Evolutionary conservation across 1,284 basidiomycete species (phyloP).

Genomic region (Takashimella koratensis): DNA sequence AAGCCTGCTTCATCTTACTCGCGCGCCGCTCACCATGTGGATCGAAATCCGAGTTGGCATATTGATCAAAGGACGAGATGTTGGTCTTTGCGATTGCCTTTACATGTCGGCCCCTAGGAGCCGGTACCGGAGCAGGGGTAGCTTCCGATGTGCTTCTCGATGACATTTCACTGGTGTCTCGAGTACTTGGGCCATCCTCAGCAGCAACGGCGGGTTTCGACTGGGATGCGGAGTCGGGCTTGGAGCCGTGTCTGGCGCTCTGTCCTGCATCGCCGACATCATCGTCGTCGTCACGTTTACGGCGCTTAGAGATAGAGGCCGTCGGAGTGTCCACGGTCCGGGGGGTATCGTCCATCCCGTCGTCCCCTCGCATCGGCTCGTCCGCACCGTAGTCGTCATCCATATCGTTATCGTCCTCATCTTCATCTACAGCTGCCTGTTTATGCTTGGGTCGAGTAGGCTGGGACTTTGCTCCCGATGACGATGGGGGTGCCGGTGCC

Average conservation of each 20-base stretch:
- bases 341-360: no score
- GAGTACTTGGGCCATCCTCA: not conserved
- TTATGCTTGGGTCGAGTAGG: no score
- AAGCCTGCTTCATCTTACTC: no score
- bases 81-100: not conserved
- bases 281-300: not conserved
- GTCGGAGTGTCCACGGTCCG: not conserved
- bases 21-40: conserved; percentile 18
- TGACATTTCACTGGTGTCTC: not conserved
- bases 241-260: no score
- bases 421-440: no score
- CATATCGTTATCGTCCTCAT: not conserved
- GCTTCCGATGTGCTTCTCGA: not conserved
- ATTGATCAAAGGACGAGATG: conserved; percentile 14
- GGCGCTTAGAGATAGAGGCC: no score
- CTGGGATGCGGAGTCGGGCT: no score
- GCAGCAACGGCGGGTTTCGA: conserved; percentile 1
- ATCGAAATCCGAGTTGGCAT: conserved; percentile 17
- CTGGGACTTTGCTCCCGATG: no score
- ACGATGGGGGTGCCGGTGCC: not conserved
- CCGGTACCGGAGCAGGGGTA: not conserved
- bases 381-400: not conserved
- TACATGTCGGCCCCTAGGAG: no score
- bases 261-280: no score
- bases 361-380: no score